Conservation (phyloP, 805 yeast species). For the Myxozyma vanderwaltii region DNA sequence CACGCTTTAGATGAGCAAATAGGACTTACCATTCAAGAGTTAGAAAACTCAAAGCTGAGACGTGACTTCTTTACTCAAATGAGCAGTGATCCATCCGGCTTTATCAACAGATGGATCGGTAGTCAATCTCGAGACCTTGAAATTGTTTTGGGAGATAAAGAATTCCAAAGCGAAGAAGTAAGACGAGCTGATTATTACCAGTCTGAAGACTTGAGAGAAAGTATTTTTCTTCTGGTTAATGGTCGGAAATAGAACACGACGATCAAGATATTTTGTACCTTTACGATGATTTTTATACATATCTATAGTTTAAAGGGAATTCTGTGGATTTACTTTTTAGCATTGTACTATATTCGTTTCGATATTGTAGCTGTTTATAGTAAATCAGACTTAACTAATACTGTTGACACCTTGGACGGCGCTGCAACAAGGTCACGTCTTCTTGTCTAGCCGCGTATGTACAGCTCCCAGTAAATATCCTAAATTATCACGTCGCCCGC, state of each 20-base stretch:
- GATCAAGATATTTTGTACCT: background rate
- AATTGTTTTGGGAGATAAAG: conserved; percentile 86
- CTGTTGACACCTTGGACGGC: too few species aligned
- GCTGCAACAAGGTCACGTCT: too few species aligned
- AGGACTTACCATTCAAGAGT: conserved; percentile 52
- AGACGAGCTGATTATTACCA: conserved; percentile 81
- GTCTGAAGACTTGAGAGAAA: conserved; percentile 72
- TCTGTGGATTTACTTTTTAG: too few species aligned
- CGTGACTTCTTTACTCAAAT: conserved; percentile 77
- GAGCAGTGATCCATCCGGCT: conserved; percentile 73
- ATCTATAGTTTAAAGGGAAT: too few species aligned
- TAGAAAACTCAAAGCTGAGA: conserved; percentile 59
- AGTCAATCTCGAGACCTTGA: conserved; percentile 83
- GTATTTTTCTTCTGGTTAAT: conserved; percentile 53
- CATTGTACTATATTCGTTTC: too few species aligned
- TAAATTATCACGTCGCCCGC: too few species aligned
- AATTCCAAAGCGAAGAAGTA: conserved; percentile 83
- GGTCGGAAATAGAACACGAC: conserved; percentile 8
- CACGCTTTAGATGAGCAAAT: conserved; percentile 50
- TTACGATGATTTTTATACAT: background rate
- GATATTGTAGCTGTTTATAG: too few species aligned
- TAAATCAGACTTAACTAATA: too few species aligned
- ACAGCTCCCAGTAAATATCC: too few species aligned
- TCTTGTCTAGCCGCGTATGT: too few species aligned
- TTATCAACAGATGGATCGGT: conserved; percentile 71